Evolutionary conservation across 2,329 filamentous ascomycete species (phyloP), one percentile per base, ranked within the genome.

Genomic region (Aureobasidium sp.): DNA sequence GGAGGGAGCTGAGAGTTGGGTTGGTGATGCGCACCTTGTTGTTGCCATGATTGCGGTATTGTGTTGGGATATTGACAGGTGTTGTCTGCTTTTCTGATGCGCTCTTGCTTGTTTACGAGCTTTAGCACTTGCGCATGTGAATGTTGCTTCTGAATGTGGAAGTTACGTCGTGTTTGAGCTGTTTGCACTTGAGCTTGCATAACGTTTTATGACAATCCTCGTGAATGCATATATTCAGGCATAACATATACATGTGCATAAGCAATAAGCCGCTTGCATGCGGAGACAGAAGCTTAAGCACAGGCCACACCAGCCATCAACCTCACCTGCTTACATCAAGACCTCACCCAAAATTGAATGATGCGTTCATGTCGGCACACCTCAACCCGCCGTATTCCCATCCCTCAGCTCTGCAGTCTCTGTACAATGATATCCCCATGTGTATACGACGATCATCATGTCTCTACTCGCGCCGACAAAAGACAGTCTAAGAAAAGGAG

Each of bases 101-200:
- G 51, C 22, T 31, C 9, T 55, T 42, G 22, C 15, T 39, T 55
- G 37, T 42, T 55, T 42, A 34, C 49, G 49, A 52, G 14, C 34
- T 55, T 49, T 12, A 15, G 22, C 37, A 27, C 15, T 39, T 25
- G 49, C 31, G 49, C 49, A 52, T 52, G 49, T 52, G 49, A 52
- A 52, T 52, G 48, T 49, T 51, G 51, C 51, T 55, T 55, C 51
- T 27, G 51, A 8, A 55, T 55, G 51, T 55, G 36, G 25, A 42
- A 55, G 51, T 55, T 55, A 55, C 51, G 51, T 55, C 51, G 51
- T 55, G 51, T 55, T 55, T 55, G 51, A 55, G 36, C 51, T 55
- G 51, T 55, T 55, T 55, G 37, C 51, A 31, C 51, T 20, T 42
- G 14, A 14, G 6, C 34, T 41, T 55, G 51, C 51, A 55, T 22